phyloP scores from a whole-genome alignment of 257 asterid genomes.

The Apocynum venetum region DNA sequence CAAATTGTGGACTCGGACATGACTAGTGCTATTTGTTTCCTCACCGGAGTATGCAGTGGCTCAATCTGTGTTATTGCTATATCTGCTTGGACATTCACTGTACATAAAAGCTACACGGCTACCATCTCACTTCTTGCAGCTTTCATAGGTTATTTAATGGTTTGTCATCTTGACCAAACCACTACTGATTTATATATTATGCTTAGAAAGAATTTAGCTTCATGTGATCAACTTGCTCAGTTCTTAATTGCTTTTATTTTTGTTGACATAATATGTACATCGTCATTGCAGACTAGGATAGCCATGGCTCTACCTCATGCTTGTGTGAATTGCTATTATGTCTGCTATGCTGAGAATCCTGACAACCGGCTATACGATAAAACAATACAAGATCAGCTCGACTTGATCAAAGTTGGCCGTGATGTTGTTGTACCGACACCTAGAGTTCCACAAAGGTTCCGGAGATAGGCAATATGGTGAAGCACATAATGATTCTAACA shows the following conservation, averaged over 20 bases:
- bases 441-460: constrained; percentile 59
- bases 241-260: constrained; percentile 6
- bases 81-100: constrained; percentile 75
- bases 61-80: constrained; percentile 79
- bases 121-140: constrained; percentile 69
- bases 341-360: constrained; percentile 92
- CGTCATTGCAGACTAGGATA: constrained; percentile 71
- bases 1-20: constrained; percentile 84
- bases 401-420: constrained; percentile 51
- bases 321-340: constrained; percentile 90
- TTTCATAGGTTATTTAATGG: constrained; percentile 94
- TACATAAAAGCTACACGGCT: constrained; percentile 63
- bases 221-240: constrained; percentile 26
- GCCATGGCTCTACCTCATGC: constrained; percentile 99
- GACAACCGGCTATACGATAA: constrained; percentile 59
- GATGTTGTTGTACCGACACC: constrained; percentile 62
- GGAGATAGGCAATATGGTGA: constrained; percentile 30
- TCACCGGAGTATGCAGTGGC: constrained; percentile 90
- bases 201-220: neutral
- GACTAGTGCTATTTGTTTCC: constrained; percentile 86
- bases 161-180: constrained; percentile 27
- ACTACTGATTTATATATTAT: neutral
- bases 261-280: constrained; percentile 10
- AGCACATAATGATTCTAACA: neutral
- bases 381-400: constrained; percentile 55